Evolutionary conservation across 2,329 filamentous ascomycete species (phyloP).

Genomic region (Atkinsonella hypoxylon): DNA sequence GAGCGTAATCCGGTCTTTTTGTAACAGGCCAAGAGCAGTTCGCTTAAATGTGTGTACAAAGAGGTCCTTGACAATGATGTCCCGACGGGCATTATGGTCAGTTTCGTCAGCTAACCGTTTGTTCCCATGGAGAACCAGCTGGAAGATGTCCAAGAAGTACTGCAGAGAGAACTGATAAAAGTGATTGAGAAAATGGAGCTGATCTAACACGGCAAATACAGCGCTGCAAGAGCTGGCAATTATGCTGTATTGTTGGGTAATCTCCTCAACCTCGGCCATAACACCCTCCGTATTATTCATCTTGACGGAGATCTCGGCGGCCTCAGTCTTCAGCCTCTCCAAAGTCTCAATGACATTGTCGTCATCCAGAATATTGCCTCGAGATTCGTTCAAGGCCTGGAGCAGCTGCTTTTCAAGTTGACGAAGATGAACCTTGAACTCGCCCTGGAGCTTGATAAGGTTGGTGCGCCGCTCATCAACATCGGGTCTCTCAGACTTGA

Average conservation of each 20-base stretch:
- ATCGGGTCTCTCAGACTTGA: conserved; percentile 94
- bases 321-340: conserved; percentile 95
- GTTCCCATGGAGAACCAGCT: conserved; percentile 75
- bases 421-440: conserved; percentile 96
- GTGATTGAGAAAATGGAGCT: conserved; percentile 95
- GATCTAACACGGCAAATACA: conserved; percentile 92
- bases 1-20: conserved; percentile 87
- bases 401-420: conserved; percentile 89
- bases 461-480: conserved; percentile 94
- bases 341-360: conserved; percentile 97
- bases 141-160: conserved; percentile 97
- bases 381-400: conserved; percentile 92
- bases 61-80: conserved; percentile 82
- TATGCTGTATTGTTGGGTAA: conserved; percentile 86
- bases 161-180: conserved; percentile 99
- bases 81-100: conserved; percentile 67
- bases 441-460: conserved; percentile 95
- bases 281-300: conserved; percentile 95
- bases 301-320: conserved; percentile 89
- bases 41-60: conserved; percentile 88
- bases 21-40: conserved; percentile 83
- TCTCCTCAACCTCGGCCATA: conserved; percentile 94
- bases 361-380: conserved; percentile 95
- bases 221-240: conserved; percentile 93
- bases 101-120: conserved; percentile 57